Percentiles rank a stretch among this genome's conserved stretches.
Evolutionary conservation across 1,139 yeast genomes (phyloP).

Genomic region (Taiozyma onychis): DNA sequence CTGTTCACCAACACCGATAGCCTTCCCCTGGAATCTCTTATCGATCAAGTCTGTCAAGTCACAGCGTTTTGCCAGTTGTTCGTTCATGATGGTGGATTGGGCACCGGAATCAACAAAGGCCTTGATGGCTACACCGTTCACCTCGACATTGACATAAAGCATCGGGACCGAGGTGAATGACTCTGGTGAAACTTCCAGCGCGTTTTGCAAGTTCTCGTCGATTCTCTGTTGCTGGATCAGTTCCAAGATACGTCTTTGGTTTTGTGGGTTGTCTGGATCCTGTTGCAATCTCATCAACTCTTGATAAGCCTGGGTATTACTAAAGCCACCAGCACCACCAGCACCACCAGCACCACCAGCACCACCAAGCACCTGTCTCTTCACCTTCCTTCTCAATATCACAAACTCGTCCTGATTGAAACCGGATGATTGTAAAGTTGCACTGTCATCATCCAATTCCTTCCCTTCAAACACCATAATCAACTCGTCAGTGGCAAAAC

Average conservation of each 20-base stretch:
- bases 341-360: no score
- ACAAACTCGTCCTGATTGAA: neutral
- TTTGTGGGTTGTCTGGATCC: slow-evolving; percentile 73
- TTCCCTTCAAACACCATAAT: neutral
- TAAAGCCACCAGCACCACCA: no score
- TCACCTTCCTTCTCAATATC: neutral
- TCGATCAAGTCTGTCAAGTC: slow-evolving; percentile 76
- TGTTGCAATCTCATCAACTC: slow-evolving; percentile 48
- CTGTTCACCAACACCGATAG: slow-evolving; percentile 85
- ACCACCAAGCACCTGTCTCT: neutral
- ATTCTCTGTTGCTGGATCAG: slow-evolving; percentile 67
- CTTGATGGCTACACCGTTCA: slow-evolving; percentile 75
- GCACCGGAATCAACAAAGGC: slow-evolving; percentile 98
- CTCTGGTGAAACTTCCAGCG: slow-evolving; percentile 87
- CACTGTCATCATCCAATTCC: neutral
- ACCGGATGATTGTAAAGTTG: neutral
- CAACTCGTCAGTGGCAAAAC: neutral
- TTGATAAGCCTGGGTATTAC: slow-evolving; percentile 13
- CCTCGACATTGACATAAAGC: slow-evolving; percentile 73
- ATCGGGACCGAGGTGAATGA: slow-evolving; percentile 76
- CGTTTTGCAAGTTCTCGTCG: slow-evolving; percentile 71
- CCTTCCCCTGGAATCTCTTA: slow-evolving; percentile 72
- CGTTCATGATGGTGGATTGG: slow-evolving; percentile 78
- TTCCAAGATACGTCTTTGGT: slow-evolving; percentile 62
- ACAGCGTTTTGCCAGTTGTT: slow-evolving; percentile 67